Percentiles rank a stretch among this genome's conserved stretches.
phyloP scores from a whole-genome alignment of 768 basidiomycete species.

The Calocybe cyanea region DNA sequence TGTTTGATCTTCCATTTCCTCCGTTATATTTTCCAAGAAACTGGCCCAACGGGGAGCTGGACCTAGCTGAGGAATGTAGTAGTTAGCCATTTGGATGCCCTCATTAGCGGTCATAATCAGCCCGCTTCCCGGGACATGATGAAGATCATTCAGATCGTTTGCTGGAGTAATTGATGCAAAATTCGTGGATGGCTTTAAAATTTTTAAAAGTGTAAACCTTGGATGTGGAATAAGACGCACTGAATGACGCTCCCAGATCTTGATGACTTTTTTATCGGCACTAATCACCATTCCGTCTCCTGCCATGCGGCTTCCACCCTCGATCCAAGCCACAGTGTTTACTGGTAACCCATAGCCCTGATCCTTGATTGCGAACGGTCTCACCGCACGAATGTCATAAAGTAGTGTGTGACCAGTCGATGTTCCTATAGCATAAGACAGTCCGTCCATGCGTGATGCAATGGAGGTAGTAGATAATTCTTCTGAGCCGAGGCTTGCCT shows the following conservation, averaged over 20 bases:
- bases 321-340: slow-evolving; percentile 83
- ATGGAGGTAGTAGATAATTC: slow-evolving; percentile 76
- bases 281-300: slow-evolving; percentile 87
- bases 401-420: slow-evolving; percentile 92
- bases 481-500: slow-evolving; percentile 29
- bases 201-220: slow-evolving; percentile 2
- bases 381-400: slow-evolving; percentile 87
- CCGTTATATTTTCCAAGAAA: slow-evolving; percentile 98
- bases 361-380: slow-evolving; percentile 86
- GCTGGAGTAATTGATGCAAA: slow-evolving; percentile 92
- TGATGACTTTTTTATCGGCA: slow-evolving; percentile 95
- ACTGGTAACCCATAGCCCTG: slow-evolving; percentile 95
- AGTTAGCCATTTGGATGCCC: slow-evolving; percentile 92
- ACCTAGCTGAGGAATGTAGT: slow-evolving; percentile 94
- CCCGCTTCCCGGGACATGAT: slow-evolving; percentile 87
- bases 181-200: slow-evolving; percentile 74
- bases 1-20: slow-evolving; percentile 93
- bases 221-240: slow-evolving; percentile 39
- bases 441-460: slow-evolving; percentile 79
- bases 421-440: slow-evolving; percentile 92
- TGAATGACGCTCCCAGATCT: slow-evolving; percentile 89
- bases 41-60: slow-evolving; percentile 96
- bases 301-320: slow-evolving; percentile 79
- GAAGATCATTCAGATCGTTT: slow-evolving; percentile 84
- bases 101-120: slow-evolving; percentile 92